Percentiles rank a stretch among this genome's conserved stretches.
Conservation (phyloP, 2,329 filamentous ascomycete genomes). For the Plenodomus biglobosus region DNA sequence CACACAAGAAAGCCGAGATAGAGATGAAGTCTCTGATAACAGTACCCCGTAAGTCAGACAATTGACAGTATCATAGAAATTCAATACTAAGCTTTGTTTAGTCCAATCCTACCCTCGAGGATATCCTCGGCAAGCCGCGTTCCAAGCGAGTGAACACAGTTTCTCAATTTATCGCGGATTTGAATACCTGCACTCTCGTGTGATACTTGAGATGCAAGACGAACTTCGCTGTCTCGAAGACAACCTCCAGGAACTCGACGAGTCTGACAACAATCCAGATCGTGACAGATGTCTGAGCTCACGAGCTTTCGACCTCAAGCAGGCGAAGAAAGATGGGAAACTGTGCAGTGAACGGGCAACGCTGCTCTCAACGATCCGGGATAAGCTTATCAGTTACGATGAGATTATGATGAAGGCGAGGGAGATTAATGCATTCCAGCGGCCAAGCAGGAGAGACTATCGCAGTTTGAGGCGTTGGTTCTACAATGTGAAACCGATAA, state of each 20-base stretch:
- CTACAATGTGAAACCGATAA: conserved; percentile 27
- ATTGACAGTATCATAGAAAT: too few species aligned
- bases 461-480: conserved; percentile 37
- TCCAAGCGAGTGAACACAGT: conserved; percentile 36
- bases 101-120: neutral
- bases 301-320: conserved; percentile 6
- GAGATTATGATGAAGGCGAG: conserved; percentile 38
- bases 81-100: neutral
- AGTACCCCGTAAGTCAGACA: too few species aligned
- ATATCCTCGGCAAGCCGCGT: neutral
- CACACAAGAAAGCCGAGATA: too few species aligned
- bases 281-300: conserved; percentile 12
- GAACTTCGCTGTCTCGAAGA: conserved; percentile 37
- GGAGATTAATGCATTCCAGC: conserved; percentile 37
- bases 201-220: conserved; percentile 41
- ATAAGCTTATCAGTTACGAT: conserved; percentile 28
- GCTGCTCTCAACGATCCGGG: conserved; percentile 12
- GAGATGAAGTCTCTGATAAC: too few species aligned
- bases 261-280: conserved; percentile 8
- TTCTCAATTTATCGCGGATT: conserved; percentile 47
- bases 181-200: conserved; percentile 43
- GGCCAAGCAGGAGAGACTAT: conserved; percentile 39
- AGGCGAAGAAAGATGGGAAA: conserved; percentile 9
- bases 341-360: conserved; percentile 7
- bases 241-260: conserved; percentile 21